Evolutionary conservation across 768 basidiomycete species (phyloP).

Genomic region (Xerocomus potaroensis): DNA sequence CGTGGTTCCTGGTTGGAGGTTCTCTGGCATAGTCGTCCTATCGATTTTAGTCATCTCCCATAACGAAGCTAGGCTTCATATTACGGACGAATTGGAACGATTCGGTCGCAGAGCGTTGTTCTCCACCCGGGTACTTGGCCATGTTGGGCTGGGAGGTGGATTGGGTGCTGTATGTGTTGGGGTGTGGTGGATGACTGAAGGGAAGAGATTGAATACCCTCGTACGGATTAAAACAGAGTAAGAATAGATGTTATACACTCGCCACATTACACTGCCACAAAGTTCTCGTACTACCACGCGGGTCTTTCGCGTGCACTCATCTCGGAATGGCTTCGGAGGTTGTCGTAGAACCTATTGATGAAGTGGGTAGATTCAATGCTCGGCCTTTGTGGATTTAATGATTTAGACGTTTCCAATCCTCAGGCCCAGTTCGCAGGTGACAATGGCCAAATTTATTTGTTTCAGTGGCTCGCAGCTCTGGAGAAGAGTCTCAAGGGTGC

Average conservation of each 20-base stretch:
- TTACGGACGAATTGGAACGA: slow-evolving; percentile 10
- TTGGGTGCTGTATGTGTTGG: slow-evolving; percentile 25
- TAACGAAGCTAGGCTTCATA: slow-evolving; percentile 15
- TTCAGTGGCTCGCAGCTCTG: slow-evolving; percentile 74
- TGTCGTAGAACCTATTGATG: slow-evolving; percentile 27
- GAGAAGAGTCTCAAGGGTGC: slow-evolving; percentile 54
- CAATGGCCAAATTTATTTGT: slow-evolving; percentile 76
- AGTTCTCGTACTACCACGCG: not conserved
- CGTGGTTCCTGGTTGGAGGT: slow-evolving; percentile 26
- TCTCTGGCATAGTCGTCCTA: slow-evolving; percentile 18
- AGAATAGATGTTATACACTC: not conserved
- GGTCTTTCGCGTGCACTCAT: slow-evolving; percentile 6
- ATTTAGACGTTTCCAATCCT: slow-evolving; percentile 10
- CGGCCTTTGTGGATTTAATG: not conserved
- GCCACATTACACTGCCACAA: slow-evolving; percentile 16
- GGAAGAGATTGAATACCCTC: slow-evolving; percentile 19
- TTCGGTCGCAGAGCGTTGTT: slow-evolving; percentile 21
- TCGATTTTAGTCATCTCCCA: slow-evolving; percentile 22
- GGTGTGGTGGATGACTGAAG: slow-evolving; percentile 30
- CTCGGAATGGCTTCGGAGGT: slow-evolving; percentile 25
- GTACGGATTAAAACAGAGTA: slow-evolving; percentile 21
- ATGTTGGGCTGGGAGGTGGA: slow-evolving; percentile 25
- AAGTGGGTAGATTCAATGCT: slow-evolving; percentile 22
- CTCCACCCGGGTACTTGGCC: slow-evolving; percentile 16
- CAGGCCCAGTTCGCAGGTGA: slow-evolving; percentile 70